Evolutionary conservation across 352 stramenopile genomes (phyloP), one percentile per base, ranked within the genome.

Genomic region (Thalassiosira gravida): DNA sequence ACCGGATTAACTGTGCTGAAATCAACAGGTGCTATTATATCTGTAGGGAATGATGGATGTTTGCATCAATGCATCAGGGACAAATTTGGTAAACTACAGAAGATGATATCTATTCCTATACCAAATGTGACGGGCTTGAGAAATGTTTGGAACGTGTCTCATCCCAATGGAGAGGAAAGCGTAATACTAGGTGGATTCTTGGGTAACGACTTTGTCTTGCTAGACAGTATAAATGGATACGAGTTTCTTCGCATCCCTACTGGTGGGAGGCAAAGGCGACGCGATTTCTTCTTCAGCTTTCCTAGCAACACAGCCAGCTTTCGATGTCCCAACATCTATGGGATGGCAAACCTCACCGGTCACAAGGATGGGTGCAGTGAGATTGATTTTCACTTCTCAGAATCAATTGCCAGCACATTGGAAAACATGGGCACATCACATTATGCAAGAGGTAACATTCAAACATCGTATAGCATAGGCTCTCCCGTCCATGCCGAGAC

Each of bases 201-300:
- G 57, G 86, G 80, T 22, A 92, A 90, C 46, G 71, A 59, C 42
- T 92, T 80, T 80, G 58, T 83, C 27, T 42, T 89, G 7, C 47
- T 85, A 25, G 77, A 92, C 63, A 55, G 66, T 39, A 32, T 50
- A 11, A 74, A 57, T 42, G 86, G 83, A 27, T 86, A 86, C 57
- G 80, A 90, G 57, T 74, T 86, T 37, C 62, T 89, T 76, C 76
- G 74, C 29, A 56, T 83, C 24, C 52, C 83, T n/a, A 92, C 86
- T 29, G 80, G 83, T 44, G 86, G 86, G 5, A 64, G 86, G 58
- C 86, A 92, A 69, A 59, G 78, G 22, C 67, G 66, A n/a, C 74
- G 80, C 37, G 73, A 85, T 49, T 77, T 75, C 27, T 72, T 61
- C 6, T 52, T 82, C 6, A 27, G 56, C 50, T 73, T 65, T 37